Evolutionary conservation across 2,329 filamentous ascomycete genomes (phyloP), one percentile per base, ranked within the genome.

Genomic region (Claviceps humidiphila): DNA sequence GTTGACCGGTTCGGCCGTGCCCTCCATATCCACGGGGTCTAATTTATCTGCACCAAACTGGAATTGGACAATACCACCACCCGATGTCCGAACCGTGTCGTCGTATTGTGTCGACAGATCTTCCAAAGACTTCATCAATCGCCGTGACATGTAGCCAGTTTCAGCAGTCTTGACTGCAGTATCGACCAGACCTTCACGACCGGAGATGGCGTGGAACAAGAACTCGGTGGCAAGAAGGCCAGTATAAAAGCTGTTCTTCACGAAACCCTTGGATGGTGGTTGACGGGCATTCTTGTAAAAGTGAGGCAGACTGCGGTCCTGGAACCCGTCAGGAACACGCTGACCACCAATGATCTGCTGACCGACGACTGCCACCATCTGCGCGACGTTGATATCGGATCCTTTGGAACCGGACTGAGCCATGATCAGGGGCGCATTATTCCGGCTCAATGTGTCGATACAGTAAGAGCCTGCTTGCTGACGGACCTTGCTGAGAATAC

Each of bases 141-240:
- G 84, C 71, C 93, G 84, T 57, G 91, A 97, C 93, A 98, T 98
- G 71, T 98, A 98, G 58, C 93, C 93, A 11, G 93, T 98, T 68
- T 98, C 93, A 51, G 93, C 93, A 51, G 93, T 98, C 74, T 98
- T 98, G 71, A 97, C 93, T 55, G 93, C 93, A 2, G 93, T 98
- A 78, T 98, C 93, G 63, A 98, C 90, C 59, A 98, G 74, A 81
- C 93, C 93, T 80, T 97, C 93, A 81, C 93, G 87, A 61, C 93
- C 93, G 61, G 89, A 95, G 72, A 97, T 96, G 59, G 93, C 93
- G 78, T 98, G 93, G 71, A 98, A 97, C 53, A 97, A 79, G 67
- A 98, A 97, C 62, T 98, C 93, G 0, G 87, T 89, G 2, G 93
- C 91, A 1, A 84, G 78, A 1, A 98, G 74, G 1, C 93, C 93